These are phyloP conservation scores for Lunasporangiospora selenospora DNA, from an alignment of 192 early-diverging fungal genomes.

Conservation along the genomic window DNA sequence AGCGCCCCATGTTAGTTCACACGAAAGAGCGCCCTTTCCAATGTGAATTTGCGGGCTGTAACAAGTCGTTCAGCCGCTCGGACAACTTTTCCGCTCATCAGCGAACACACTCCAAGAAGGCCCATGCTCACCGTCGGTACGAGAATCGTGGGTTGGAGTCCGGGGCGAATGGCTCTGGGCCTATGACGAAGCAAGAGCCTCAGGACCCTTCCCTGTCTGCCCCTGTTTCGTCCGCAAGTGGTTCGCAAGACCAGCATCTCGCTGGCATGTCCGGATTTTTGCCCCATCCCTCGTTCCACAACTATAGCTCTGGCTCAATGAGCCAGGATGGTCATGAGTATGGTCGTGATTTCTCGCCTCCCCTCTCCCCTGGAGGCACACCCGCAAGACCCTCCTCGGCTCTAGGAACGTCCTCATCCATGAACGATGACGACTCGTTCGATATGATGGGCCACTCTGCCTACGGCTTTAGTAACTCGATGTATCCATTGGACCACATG, in stretches of 20 bases:
- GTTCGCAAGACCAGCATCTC: constrained; percentile 1
- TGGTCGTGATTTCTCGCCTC: constrained; percentile 41
- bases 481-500: constrained; percentile 38
- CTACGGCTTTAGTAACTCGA: constrained; percentile 34
- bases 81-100: constrained; percentile 81
- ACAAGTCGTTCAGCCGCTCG: constrained; percentile 80
- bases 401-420: constrained; percentile 23
- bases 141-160: constrained; percentile 12
- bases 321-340: constrained; percentile 30
- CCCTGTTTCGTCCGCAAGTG: constrained; percentile 1
- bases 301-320: constrained; percentile 21
- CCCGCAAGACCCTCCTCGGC: constrained; percentile 18
- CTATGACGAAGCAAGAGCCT: constrained; percentile 27
- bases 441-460: constrained; percentile 41
- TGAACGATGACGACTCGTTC: constrained; percentile 42
- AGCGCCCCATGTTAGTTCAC: constrained; percentile 80
- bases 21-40: constrained; percentile 76
- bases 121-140: constrained; percentile 45
- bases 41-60: constrained; percentile 74
- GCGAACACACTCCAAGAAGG: constrained; percentile 76
- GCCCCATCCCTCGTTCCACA: constrained; percentile 31
- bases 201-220: constrained; percentile 21
- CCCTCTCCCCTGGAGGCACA: constrained; percentile 25
- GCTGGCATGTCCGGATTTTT: constrained; percentile 30
- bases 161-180: background rate